Base-by-base conservation (phyloP, 2,329 filamentous ascomycete genomes). In the Neonectria coccinea region DNA sequence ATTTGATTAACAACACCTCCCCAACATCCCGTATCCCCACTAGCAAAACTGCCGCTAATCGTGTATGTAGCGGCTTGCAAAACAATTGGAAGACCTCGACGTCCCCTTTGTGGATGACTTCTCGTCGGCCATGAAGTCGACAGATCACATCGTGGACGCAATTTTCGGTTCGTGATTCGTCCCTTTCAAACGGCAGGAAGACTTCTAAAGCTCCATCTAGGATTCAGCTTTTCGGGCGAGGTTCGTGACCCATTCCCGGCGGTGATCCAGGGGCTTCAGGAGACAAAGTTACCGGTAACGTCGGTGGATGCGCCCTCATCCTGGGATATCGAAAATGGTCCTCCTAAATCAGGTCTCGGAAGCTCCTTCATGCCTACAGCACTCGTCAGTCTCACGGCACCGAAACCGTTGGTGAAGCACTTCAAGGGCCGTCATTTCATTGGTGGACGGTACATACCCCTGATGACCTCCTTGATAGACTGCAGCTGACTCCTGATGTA, bases 221-320 rank as follows among this genome's bases (percentile, higher is more conserved):
- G 93, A 8, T 99, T 99, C 82, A 96, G 92, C 65, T 99, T 99
- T 81, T 91, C 90, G 2, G 95, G 94, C 7, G 91, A 96, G 69
- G 91, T 99, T 57, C 90, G 96, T n/a, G 93, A 97, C 69, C 96
- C 96, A 1, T 99, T 98, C 75, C 90, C 91, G 1, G 85, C 85
- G 0, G 91, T 97, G 14, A 97, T 99, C 71, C 83, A 86, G 65
- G 89, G 91, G 8, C 84, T 99, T 41, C 88, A 93, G 70, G 85
- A 89, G 45, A 91, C 92, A 5, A 85, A 85, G 27, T 75, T 96
- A 8, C 92, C 94, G 0, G 91, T 98, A 0, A 90, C 96, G 3
- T 92, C 93, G 3, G 92, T 99, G 22, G 96, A 99, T 80, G 94
- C 93, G 7, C 96, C 96, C 1, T 97, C 93, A 33, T 96, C 92